phyloP scores from a whole-genome alignment of 352 stramenopile genomes.

The Pythium biforme region DNA sequence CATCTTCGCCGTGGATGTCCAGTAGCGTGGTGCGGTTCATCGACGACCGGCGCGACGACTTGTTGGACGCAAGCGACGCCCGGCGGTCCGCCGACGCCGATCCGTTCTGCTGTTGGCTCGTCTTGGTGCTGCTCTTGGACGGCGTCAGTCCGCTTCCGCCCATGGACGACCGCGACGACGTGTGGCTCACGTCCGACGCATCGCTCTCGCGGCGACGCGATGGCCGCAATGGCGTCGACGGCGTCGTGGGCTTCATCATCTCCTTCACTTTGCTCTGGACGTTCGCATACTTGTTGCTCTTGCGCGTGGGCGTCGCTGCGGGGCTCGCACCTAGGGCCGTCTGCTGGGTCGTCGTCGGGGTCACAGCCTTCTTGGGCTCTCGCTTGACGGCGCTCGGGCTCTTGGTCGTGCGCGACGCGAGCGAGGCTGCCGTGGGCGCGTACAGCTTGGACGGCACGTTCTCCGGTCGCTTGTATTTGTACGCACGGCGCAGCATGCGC shows the following conservation, averaged over 20 bases:
- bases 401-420: constrained; percentile 24
- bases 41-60: constrained; percentile 9
- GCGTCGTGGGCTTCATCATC: constrained; percentile 25
- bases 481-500: constrained; percentile 6
- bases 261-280: constrained; percentile 54
- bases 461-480: constrained; percentile 20
- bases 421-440: constrained; percentile 23
- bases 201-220: constrained; percentile 8
- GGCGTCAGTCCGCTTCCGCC: background rate
- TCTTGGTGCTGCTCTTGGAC: background rate
- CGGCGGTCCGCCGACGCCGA: constrained; percentile 20
- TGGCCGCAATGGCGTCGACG: background rate
- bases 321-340: background rate
- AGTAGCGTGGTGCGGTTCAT: constrained; percentile 3
- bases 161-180: constrained; percentile 3
- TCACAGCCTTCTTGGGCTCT: constrained; percentile 10
- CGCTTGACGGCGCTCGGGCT: constrained; percentile 11
- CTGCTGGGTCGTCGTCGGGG: background rate
- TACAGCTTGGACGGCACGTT: constrained; percentile 29
- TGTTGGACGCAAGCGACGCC: constrained; percentile 17
- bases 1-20: constrained; percentile 14
- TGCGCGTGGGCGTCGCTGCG: constrained; percentile 2
- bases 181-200: constrained; percentile 7
- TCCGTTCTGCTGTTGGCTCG: constrained; percentile 9
- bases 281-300: constrained; percentile 44